Evolutionary conservation across 306 rosid genomes (phyloP), one percentile per base, ranked within the genome.

Genomic region (Acacia acuminata): DNA sequence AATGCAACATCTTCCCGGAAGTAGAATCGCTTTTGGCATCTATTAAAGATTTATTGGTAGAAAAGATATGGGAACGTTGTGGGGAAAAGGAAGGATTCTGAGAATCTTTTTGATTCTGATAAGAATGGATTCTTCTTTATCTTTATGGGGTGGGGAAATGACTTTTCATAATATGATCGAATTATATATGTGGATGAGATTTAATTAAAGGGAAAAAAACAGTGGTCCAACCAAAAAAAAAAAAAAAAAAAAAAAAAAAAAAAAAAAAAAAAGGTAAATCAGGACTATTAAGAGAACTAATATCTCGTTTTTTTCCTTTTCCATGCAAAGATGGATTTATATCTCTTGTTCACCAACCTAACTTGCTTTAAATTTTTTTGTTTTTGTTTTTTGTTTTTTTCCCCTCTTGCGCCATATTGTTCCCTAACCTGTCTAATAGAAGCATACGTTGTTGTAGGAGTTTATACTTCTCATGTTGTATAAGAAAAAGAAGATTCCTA

Each of bases 21-120:
- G 14, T 15, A 66, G 47, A 34, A 69, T 86, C 69, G 73, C n/a
- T 53, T 79, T 25, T 38, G 27, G 81, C 75, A 71, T 77, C 71
- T 80, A 72, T 45, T 71, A 25, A 76, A 63, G 44, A 48, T 77
- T 11, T 77, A 71, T 80, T 14, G 66, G 15, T 30, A 63, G 68
- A 47, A 77, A 60, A 60, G 69, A 36, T 12, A 17, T 32, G 22
- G 19, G 75, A 42, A 48, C 17, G 10, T 25, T 4, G 34, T 5
- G 65, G 14, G 65, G 16, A 53, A 53, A 24, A 32, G 0, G 24
- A 27, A 45, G 32, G 50, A 44, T 7, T 7, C 4, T 51, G 74
- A 76, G 79, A 79, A 65, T 82, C 71, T 58, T 75, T 75, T 50
- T n/a, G 75, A 64, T 78, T 70, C 65, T 60, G 38, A 86, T 72